Evolutionary conservation across 2,329 filamentous ascomycete genomes (phyloP).

Genomic region (Hymenoscyphus salicellus): DNA sequence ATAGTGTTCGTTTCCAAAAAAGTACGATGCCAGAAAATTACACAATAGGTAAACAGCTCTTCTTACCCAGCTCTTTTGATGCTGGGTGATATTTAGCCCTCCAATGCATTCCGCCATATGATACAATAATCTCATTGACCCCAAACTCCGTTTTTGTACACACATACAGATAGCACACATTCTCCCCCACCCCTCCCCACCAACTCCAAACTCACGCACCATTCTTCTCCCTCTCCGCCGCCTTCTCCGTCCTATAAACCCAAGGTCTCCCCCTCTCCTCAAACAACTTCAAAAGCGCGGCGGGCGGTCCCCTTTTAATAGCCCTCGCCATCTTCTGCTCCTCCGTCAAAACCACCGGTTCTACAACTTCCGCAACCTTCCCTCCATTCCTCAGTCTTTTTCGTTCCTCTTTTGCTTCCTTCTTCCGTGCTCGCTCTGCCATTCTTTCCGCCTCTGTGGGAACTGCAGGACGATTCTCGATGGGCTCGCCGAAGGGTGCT

Average conservation of each 20-base stretch:
- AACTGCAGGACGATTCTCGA: constrained; percentile 63
- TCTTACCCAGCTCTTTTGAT: neutral
- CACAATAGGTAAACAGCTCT: neutral
- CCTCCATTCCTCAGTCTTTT: constrained; percentile 33
- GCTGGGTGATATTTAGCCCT: neutral
- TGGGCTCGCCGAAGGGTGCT: constrained; percentile 63
- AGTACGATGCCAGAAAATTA: neutral
- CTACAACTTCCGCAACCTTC: constrained; percentile 2
- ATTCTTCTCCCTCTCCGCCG: neutral
- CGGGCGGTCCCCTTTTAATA: neutral
- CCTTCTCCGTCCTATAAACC: constrained; percentile 2
- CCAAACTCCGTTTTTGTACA: constrained; percentile 7
- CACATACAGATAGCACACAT: neutral
- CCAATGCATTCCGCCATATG: constrained; percentile 12
- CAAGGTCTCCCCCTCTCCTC: constrained; percentile 4
- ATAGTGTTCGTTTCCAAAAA: neutral
- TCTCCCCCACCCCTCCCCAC: constrained; percentile 15
- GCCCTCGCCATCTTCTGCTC: neutral
- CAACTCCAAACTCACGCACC: neutral
- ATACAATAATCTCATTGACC: constrained; percentile 8
- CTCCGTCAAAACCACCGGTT: neutral
- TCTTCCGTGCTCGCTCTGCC: constrained; percentile 52
- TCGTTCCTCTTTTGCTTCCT: constrained; percentile 55
- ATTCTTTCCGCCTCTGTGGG: constrained; percentile 62
- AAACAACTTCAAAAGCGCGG: neutral